A percentile compares a stretch with the other conserved stretches of the same genome.
Conservation (phyloP, 805 yeast species). For the Kazachstania viticola region DNA sequence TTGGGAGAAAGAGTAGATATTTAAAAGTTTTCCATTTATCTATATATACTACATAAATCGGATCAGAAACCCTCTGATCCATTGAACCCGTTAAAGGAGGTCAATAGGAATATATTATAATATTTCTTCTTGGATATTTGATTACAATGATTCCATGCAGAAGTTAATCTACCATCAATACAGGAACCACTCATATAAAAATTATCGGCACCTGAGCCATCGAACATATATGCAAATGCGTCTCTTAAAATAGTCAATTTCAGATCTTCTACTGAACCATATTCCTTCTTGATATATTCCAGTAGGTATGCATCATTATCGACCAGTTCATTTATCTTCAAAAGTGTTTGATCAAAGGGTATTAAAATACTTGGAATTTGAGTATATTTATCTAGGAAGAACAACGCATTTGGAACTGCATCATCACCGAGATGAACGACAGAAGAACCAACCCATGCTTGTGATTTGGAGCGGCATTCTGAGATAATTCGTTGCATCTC, state of each 20-base stretch:
- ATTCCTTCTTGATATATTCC: constrained; percentile 46
- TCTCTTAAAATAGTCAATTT: constrained; percentile 34
- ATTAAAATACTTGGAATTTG: constrained; percentile 70
- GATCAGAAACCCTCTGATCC: constrained; percentile 52
- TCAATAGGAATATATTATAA: constrained; percentile 44
- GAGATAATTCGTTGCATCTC: constrained; percentile 59
- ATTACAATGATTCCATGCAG: constrained; percentile 79
- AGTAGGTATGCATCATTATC: constrained; percentile 37
- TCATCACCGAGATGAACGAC: constrained; percentile 76
- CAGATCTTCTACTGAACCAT: constrained; percentile 42
- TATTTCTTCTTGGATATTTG: constrained; percentile 56
- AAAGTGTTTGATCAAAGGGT: constrained; percentile 53
- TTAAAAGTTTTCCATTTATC: no score
- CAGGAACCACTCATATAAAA: constrained; percentile 78
- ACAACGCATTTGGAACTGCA: constrained; percentile 74
- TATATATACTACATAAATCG: not conserved
- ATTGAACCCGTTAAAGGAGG: constrained; percentile 68
- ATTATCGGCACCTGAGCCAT: constrained; percentile 77
- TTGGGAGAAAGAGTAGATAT: no score
- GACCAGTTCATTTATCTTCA: constrained; percentile 40
- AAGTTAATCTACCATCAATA: constrained; percentile 70
- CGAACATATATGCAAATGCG: constrained; percentile 40
- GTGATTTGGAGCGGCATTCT: constrained; percentile 52
- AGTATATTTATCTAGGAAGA: constrained; percentile 66
- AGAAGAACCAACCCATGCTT: constrained; percentile 69